Conservation (phyloP, 805 yeast species). For the Ogataea salicorniae region DNA sequence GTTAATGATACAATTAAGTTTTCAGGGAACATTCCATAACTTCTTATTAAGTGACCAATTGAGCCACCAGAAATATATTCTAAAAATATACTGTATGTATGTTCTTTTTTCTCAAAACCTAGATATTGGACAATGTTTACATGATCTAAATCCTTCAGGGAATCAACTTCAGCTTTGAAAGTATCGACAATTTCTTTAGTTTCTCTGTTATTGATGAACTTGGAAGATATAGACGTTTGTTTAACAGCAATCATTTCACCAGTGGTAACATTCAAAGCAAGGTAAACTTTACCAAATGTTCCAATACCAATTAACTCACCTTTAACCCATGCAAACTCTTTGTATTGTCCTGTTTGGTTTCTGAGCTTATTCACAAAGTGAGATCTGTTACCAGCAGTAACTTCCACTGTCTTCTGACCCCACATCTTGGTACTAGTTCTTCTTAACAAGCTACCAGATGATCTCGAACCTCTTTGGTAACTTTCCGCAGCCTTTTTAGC, state of each 20-base stretch:
- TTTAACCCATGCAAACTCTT: constrained; percentile 94
- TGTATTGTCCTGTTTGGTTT: constrained; percentile 61
- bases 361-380: constrained; percentile 60
- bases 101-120: constrained; percentile 78
- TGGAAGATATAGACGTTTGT: constrained; percentile 69
- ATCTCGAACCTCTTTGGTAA: constrained; percentile 9
- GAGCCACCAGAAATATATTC: constrained; percentile 99
- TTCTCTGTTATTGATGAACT: constrained; percentile 38
- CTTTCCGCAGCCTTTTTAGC: constrained; percentile 62
- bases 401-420: constrained; percentile 93
- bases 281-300: constrained; percentile 88
- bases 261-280: constrained; percentile 90
- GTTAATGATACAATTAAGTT: constrained; percentile 66
- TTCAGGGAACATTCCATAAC: constrained; percentile 84
- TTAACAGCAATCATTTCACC: constrained; percentile 99
- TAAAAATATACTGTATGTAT: constrained; percentile 77
- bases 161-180: constrained; percentile 83
- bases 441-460: constrained; percentile 40
- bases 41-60: constrained; percentile 76
- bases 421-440: constrained; percentile 91
- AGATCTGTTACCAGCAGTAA: constrained; percentile 64
- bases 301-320: constrained; percentile 97
- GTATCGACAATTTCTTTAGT: constrained; percentile 70
- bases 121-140: constrained; percentile 91
- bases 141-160: constrained; percentile 91